Evolutionary conservation across 2,329 filamentous ascomycete species (phyloP).

Genomic region (Fusarium musae): DNA sequence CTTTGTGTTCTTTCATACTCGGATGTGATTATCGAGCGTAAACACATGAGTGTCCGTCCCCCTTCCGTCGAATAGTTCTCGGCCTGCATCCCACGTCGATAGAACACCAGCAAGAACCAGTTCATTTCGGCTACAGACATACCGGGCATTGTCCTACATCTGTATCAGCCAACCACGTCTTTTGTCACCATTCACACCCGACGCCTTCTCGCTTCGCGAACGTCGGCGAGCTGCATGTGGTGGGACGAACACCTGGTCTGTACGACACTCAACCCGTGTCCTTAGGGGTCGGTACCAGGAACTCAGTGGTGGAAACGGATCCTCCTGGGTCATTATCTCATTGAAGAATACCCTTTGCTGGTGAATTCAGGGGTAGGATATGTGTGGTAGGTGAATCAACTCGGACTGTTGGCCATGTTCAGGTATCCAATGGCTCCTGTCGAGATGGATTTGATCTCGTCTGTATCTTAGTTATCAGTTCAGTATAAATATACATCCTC

Average conservation of each 20-base stretch:
- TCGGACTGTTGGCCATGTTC: not conserved
- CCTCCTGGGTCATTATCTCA: not conserved
- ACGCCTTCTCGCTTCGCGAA: conserved; percentile 39
- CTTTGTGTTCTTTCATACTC: not conserved
- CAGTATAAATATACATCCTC: not conserved
- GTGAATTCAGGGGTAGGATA: not conserved
- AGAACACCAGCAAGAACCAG: not conserved
- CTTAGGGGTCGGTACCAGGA: not conserved
- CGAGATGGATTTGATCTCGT: too few species aligned
- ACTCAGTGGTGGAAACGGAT: not conserved
- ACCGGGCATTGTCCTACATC: conserved; percentile 10
- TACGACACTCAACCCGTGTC: conserved; percentile 14
- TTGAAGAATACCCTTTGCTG: not conserved
- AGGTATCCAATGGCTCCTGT: not conserved
- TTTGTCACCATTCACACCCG: conserved; percentile 4
- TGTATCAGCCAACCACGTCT: conserved; percentile 14
- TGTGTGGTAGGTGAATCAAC: not conserved
- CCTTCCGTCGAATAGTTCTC: not conserved
- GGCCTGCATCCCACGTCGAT: not conserved
- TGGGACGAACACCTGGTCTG: conserved; percentile 31
- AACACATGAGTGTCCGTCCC: not conserved
- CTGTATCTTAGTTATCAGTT: not conserved
- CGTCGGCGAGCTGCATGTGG: conserved; percentile 29
- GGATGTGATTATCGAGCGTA: not conserved
- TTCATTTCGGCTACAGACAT: conserved; percentile 31